Base-by-base conservation (phyloP, 176 grass and related monocot species). In the Zoysia japonica region DNA sequence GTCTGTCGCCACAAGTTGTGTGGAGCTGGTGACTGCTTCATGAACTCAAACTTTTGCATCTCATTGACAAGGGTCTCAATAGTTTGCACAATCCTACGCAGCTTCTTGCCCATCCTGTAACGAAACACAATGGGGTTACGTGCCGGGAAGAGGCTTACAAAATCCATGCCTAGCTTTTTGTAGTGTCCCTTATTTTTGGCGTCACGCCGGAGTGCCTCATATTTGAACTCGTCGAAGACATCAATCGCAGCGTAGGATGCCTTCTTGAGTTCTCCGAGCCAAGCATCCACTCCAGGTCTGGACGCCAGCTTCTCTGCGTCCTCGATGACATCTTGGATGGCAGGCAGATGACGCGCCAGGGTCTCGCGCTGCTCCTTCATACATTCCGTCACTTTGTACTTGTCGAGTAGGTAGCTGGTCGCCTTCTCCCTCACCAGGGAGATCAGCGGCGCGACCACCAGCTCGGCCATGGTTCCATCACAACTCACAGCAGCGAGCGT, bases 171-270 rank as follows among this genome's bases (percentile, higher is more conserved):
- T 28, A 28, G 28, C 28, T 28, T 28, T 28, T 1, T 55, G 36
- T 67, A 19, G 17, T 79, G 77, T 0, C 77, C 77, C 37, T 28
- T 28, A 28, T 79, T 79, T 39, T 35, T 9, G 11, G 72, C 78
- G 2, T 85, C 82, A 8, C 37, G 78, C 3, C 74, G 37, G 6
- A 86, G 60, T 1, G 70, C 61, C 45, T 83, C 83, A 0, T 83
- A 83, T 5, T 67, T 68, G 63, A 90, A 86, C 6, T 86, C 84
- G 5, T 90, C 84, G 0, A 86, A 80, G 38, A 90, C 1, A 28
- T 86, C 84, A 0, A 65, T 85, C 28, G 28, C 28, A 28, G 28
- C 0, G 10, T 90, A 86, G 53, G 84, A 50, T 0, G 35, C 79
- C 52, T 57, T 53, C 77, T 76, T 80, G 28, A 90, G 68, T 0